phyloP scores from a whole-genome alignment of 2,329 filamentous ascomycete genomes.

The Calonectria henricotiae region DNA sequence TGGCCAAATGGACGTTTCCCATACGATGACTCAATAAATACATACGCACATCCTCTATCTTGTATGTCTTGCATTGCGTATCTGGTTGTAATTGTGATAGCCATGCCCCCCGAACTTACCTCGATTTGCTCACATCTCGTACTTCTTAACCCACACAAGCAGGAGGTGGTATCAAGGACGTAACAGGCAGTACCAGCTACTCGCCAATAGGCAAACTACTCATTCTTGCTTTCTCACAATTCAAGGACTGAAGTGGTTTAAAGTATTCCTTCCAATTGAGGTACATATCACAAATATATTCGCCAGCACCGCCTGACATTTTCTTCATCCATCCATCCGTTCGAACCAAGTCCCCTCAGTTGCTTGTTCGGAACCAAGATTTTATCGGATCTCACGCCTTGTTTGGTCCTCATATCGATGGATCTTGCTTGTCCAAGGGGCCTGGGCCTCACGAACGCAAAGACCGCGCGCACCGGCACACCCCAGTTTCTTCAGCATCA shows the following conservation, averaged over 20 bases:
- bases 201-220: constrained; percentile 14
- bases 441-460: constrained; percentile 32
- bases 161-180: constrained; percentile 36
- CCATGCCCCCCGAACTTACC: constrained; percentile 14
- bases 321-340: constrained; percentile 6
- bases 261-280: background rate
- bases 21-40: constrained; percentile 25
- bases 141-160: constrained; percentile 26
- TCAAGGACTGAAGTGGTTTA: background rate
- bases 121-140: constrained; percentile 10
- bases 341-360: background rate
- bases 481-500: constrained; percentile 34
- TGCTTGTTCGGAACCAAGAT: background rate
- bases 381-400: constrained; percentile 32
- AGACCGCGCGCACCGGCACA: constrained; percentile 42
- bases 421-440: constrained; percentile 29
- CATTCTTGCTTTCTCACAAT: constrained; percentile 34
- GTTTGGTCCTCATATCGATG: constrained; percentile 26
- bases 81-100: constrained; percentile 31
- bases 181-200: constrained; percentile 29
- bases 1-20: constrained; percentile 8
- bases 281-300: constrained; percentile 5
- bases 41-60: constrained; percentile 23
- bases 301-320: background rate
- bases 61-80: background rate